These are phyloP conservation scores for Flammula alnicola DNA, from an alignment of 1,284 basidiomycete genomes.

Conservation along the genomic window DNA sequence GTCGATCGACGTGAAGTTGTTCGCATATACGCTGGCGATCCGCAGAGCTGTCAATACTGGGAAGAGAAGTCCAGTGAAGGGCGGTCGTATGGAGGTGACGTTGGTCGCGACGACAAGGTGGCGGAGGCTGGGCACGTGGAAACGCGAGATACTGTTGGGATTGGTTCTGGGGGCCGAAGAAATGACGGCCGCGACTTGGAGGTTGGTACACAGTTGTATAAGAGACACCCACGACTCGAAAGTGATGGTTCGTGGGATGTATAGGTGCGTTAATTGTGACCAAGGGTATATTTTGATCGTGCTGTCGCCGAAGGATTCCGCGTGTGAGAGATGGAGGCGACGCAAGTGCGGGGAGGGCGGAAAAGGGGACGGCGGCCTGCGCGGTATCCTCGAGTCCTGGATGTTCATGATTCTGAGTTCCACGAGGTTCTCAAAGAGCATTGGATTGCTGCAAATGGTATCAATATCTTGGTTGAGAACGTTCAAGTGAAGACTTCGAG, in stretches of 20 bases:
- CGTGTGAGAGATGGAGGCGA: conserved; percentile 4
- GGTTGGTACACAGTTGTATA: background rate
- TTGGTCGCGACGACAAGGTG: conserved; percentile 7
- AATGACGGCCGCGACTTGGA: conserved; percentile 1
- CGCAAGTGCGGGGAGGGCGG: conserved; percentile 3
- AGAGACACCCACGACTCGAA: background rate
- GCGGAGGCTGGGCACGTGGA: background rate
- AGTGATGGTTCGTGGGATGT: background rate
- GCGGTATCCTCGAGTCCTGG: background rate
- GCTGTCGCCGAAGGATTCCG: background rate
- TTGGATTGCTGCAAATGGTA: background rate
- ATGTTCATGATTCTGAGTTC: conserved; percentile 5
- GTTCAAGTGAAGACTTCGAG: conserved; percentile 1
- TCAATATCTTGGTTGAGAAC: background rate
- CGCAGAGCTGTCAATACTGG: conserved; percentile 4
- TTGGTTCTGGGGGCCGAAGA: background rate
- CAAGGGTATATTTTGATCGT: conserved; percentile 8
- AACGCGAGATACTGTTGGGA: background rate
- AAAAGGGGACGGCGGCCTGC: background rate
- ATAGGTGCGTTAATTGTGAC: conserved; percentile 14
- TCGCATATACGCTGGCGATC: background rate
- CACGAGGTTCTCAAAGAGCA: conserved; percentile 2
- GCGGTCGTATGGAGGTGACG: background rate
- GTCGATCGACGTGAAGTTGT: background rate
- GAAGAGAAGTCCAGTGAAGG: background rate